Evolutionary conservation across 2,329 filamentous ascomycete species (phyloP).

Genomic region (Aspergillus fijiensis): DNA sequence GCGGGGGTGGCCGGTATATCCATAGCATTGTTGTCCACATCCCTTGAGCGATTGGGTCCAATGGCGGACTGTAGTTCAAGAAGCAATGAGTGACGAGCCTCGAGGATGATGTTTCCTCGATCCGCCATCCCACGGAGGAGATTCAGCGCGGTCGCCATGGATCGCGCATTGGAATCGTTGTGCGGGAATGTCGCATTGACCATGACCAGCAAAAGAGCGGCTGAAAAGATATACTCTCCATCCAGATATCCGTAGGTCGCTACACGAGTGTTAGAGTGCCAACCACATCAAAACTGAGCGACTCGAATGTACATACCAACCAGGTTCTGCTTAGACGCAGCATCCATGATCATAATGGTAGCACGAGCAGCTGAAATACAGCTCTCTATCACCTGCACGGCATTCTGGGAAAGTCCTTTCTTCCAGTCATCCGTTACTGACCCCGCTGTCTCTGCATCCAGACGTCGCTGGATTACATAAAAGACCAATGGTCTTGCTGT

Average conservation of each 20-base stretch:
- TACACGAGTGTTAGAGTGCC: slow-evolving; percentile 10
- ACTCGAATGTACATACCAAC: slow-evolving; percentile 42
- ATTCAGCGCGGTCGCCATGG: slow-evolving; percentile 50
- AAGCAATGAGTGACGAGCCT: slow-evolving; percentile 40
- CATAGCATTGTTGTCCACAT: background rate
- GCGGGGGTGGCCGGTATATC: slow-evolving; percentile 16
- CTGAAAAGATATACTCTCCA: slow-evolving; percentile 56
- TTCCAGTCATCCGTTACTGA: slow-evolving; percentile 47
- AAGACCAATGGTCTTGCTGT: slow-evolving; percentile 55
- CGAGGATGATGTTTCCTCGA: slow-evolving; percentile 53
- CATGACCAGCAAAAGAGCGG: slow-evolving; percentile 56
- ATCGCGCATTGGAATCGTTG: slow-evolving; percentile 41
- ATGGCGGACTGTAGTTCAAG: slow-evolving; percentile 37
- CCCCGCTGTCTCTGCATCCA: slow-evolving; percentile 37
- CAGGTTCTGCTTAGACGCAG: slow-evolving; percentile 51
- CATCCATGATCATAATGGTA: slow-evolving; percentile 51
- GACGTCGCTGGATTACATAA: slow-evolving; percentile 52
- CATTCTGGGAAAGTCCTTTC: slow-evolving; percentile 49
- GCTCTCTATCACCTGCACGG: slow-evolving; percentile 53
- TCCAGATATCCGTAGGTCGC: slow-evolving; percentile 61
- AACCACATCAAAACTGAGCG: rapidly evolving
- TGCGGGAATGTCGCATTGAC: slow-evolving; percentile 54
- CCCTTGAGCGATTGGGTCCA: slow-evolving; percentile 19
- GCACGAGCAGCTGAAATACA: slow-evolving; percentile 53
- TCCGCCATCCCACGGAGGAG: slow-evolving; percentile 54